These are phyloP conservation scores for Zygosaccharomyces sapae DNA, from an alignment of 1,139 yeast species.

Conservation along the genomic window DNA sequence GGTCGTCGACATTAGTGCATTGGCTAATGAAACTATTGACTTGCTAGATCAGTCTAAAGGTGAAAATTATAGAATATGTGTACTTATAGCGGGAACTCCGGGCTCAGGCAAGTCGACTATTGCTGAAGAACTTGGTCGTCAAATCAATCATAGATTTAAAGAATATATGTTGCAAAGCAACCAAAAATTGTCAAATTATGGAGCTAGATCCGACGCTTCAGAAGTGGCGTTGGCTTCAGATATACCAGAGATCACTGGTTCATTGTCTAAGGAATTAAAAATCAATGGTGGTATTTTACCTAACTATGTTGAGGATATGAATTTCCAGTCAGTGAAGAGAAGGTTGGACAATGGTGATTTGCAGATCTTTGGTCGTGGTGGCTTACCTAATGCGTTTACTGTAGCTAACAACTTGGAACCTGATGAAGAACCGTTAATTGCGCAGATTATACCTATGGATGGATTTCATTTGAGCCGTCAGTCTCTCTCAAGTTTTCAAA, in stretches of 20 bases:
- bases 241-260: conserved; percentile 15
- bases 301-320: conserved; percentile 49
- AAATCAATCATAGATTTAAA: conserved; percentile 36
- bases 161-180: conserved; percentile 12
- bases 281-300: conserved; percentile 39
- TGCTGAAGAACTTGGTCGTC: conserved; percentile 44
- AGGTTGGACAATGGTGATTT: conserved; percentile 8
- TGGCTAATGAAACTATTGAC: conserved; percentile 20
- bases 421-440: conserved; percentile 25
- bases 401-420: conserved; percentile 10
- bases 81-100: conserved; percentile 70
- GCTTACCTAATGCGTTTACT: conserved; percentile 28
- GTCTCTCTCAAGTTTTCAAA: conserved; percentile 48
- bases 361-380: conserved; percentile 38
- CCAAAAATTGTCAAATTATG: conserved; percentile 1
- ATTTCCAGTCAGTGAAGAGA: conserved; percentile 31
- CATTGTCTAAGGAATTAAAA: conserved; percentile 31
- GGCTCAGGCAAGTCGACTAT: conserved; percentile 81
- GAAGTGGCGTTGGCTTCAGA: conserved; percentile 13
- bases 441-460: conserved; percentile 60
- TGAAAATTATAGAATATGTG: conserved; percentile 45
- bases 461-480: conserved; percentile 74
- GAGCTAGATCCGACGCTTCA: background rate
- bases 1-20: conserved; percentile 18
- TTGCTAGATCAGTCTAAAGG: conserved; percentile 16